Percentiles rank a stretch among this genome's conserved stretches.
phyloP scores from a whole-genome alignment of 805 yeast genomes.

The Nakazawaea wyomingensis region DNA sequence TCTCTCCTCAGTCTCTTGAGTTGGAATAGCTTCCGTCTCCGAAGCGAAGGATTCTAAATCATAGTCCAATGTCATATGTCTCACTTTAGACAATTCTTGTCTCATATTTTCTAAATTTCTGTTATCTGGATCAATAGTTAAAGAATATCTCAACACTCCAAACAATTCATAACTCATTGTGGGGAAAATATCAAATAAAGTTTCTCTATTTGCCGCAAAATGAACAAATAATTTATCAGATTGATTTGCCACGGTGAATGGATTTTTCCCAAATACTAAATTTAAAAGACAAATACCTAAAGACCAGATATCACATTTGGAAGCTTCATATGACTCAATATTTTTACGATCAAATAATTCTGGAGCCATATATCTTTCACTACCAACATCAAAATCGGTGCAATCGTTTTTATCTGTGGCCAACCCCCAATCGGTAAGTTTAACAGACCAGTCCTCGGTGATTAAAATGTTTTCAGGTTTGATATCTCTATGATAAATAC shows the following conservation, averaged over 20 bases:
- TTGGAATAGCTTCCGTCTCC: neutral
- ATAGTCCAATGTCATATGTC: slow-evolving; percentile 79
- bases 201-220: slow-evolving; percentile 83
- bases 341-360: slow-evolving; percentile 63
- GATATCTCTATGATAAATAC: slow-evolving; percentile 50
- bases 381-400: slow-evolving; percentile 79
- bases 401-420: slow-evolving; percentile 50
- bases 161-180: slow-evolving; percentile 83
- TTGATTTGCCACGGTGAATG: slow-evolving; percentile 76
- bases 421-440: slow-evolving; percentile 55
- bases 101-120: slow-evolving; percentile 63
- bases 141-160: slow-evolving; percentile 69
- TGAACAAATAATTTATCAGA: slow-evolving; percentile 79
- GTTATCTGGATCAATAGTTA: slow-evolving; percentile 84
- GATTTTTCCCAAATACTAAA: slow-evolving; percentile 82
- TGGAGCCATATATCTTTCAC: slow-evolving; percentile 94
- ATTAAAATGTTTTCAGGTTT: slow-evolving; percentile 55
- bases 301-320: slow-evolving; percentile 86
- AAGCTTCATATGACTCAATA: slow-evolving; percentile 64
- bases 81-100: slow-evolving; percentile 52
- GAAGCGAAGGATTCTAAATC: slow-evolving; percentile 33
- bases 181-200: slow-evolving; percentile 87
- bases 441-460: slow-evolving; percentile 50
- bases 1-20: slow-evolving; percentile 13
- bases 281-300: slow-evolving; percentile 79